These are phyloP conservation scores for Quercus tomentella DNA, from an alignment of 331 rosid genomes.

Conservation along the genomic window DNA sequence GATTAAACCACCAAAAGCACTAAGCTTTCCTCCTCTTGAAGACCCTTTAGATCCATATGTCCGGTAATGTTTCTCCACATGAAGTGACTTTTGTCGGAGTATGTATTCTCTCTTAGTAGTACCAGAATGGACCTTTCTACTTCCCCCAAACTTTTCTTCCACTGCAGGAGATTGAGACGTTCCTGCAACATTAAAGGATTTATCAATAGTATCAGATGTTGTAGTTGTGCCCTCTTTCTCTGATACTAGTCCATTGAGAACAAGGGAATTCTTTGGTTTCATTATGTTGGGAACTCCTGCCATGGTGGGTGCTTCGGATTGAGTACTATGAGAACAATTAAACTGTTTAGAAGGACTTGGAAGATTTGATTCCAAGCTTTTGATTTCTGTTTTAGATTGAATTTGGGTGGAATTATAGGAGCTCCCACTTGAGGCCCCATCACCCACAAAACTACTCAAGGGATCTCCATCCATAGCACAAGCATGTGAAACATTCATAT, in stretches of 20 bases:
- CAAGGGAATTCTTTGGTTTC: conserved; percentile 38
- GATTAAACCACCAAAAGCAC: conserved; percentile 63
- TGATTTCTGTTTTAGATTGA: conserved; percentile 44
- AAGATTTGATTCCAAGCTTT: conserved; percentile 49
- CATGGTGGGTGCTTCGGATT: conserved; percentile 33
- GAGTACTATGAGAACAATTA: conserved; percentile 42
- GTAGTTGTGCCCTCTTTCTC: conserved; percentile 47
- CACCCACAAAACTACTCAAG: conserved; percentile 34
- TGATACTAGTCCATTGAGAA: conserved; percentile 24
- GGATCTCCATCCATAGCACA: conserved; percentile 76
- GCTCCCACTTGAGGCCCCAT: conserved; percentile 34
- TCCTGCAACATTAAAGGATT: conserved; percentile 38
- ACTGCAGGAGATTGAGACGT: conserved; percentile 42
- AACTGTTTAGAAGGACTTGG: conserved; percentile 46
- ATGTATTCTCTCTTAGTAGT: conserved; percentile 69
- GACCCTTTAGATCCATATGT: conserved; percentile 76
- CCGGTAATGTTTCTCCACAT: conserved; percentile 61
- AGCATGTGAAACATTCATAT: conserved; percentile 86
- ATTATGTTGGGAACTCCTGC: conserved; percentile 30
- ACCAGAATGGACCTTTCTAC: conserved; percentile 55
- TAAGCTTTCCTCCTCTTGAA: conserved; percentile 64
- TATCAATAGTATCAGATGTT: conserved; percentile 37
- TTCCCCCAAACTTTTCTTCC: conserved; percentile 55
- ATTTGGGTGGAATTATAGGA: conserved; percentile 36
- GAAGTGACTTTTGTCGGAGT: conserved; percentile 79